phyloP scores from a whole-genome alignment of 768 basidiomycete species.

The Thelephora ganbajun region DNA sequence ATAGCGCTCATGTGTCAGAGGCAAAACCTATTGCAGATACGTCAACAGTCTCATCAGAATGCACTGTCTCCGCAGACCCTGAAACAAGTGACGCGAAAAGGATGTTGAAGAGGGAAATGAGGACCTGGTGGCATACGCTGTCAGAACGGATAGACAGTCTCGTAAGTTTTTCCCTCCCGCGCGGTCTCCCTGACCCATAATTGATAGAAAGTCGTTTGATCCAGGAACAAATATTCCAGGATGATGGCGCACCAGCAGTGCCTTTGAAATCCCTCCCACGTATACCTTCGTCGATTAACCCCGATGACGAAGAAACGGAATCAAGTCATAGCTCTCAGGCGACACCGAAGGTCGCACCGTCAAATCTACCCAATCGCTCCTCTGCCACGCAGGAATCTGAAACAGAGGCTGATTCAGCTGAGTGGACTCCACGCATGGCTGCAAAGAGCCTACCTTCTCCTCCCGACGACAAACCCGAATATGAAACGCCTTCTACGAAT shows the following conservation, averaged over 20 bases:
- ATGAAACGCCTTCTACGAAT: too few relatives aligned
- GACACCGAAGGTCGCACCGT: slow-evolving; percentile 12
- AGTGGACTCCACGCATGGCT: slow-evolving; percentile 1
- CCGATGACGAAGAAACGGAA: slow-evolving; percentile 20
- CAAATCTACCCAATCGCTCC: slow-evolving; percentile 10
- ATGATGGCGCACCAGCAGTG: slow-evolving; percentile 6
- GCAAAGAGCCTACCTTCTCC: not conserved
- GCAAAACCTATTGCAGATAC: slow-evolving; percentile 8
- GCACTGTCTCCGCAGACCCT: slow-evolving; percentile 1
- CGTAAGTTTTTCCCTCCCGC: slow-evolving; percentile 21
- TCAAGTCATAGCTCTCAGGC: not conserved
- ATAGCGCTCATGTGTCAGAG: slow-evolving; percentile 8
- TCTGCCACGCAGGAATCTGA: slow-evolving; percentile 8
- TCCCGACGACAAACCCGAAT: not conserved
- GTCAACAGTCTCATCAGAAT: slow-evolving; percentile 1
- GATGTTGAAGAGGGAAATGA: slow-evolving; percentile 43
- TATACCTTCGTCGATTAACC: slow-evolving; percentile 42
- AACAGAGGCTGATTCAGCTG: too few relatives aligned
- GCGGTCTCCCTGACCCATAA: not conserved
- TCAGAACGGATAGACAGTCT: slow-evolving; percentile 46
- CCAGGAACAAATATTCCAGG: slow-evolving; percentile 30
- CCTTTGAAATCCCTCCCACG: slow-evolving; percentile 41
- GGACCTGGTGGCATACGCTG: slow-evolving; percentile 52
- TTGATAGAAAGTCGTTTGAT: not conserved
- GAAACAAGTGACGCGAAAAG: slow-evolving; percentile 29